phyloP scores from a whole-genome alignment of 345 rosid genomes.

The Kandelia obovata region DNA sequence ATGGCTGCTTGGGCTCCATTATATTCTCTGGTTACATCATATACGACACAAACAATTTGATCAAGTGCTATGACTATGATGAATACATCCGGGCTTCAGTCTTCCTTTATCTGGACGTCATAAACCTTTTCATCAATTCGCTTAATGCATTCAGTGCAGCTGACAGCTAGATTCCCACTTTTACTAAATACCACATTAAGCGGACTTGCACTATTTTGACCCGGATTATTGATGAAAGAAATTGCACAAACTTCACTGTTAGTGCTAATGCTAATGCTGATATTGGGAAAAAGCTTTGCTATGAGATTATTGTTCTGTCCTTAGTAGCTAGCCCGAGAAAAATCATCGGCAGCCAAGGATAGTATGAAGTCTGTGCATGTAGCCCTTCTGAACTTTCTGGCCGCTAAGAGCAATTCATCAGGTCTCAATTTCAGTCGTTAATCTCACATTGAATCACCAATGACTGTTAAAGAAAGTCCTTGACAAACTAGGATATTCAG shows the following conservation, averaged over 20 bases:
- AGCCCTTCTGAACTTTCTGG: slow-evolving; percentile 73
- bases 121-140: slow-evolving; percentile 4
- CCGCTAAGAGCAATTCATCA: slow-evolving; percentile 75
- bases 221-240: too few relatives aligned
- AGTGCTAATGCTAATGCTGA: too few relatives aligned
- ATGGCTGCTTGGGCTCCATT: slow-evolving; percentile 4
- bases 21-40: slow-evolving; percentile 20
- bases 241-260: too few relatives aligned
- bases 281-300: too few relatives aligned
- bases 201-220: too few relatives aligned
- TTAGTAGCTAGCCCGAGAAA: slow-evolving; percentile 42
- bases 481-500: not conserved
- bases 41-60: slow-evolving; percentile 11
- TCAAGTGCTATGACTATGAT: slow-evolving; percentile 13
- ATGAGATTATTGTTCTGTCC: too few relatives aligned
- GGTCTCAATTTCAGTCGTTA: slow-evolving; percentile 62
- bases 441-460: slow-evolving; percentile 14
- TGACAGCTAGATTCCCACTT: slow-evolving; percentile 1
- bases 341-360: slow-evolving; percentile 62
- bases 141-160: not conserved
- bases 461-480: not conserved
- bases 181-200: too few relatives aligned
- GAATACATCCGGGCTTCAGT: slow-evolving; percentile 11
- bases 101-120: slow-evolving; percentile 13
- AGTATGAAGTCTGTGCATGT: slow-evolving; percentile 75